Conservation (phyloP, 176 grass and related monocot species). For the Alloteropsis semialata region DNA sequence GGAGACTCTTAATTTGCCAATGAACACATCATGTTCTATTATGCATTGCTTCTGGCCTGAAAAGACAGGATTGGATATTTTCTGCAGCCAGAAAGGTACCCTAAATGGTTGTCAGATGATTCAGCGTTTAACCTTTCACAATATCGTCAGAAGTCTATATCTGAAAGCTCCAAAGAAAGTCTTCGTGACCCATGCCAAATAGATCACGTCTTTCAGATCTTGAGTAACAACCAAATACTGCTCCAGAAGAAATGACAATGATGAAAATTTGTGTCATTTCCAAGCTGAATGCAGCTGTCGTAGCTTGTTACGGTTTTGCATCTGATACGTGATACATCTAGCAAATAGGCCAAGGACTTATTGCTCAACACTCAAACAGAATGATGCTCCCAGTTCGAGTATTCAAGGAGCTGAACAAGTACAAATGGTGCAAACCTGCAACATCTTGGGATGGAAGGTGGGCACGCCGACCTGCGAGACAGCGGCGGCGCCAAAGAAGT, state of each 20-base stretch:
- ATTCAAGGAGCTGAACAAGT: not conserved
- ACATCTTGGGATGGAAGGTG: conserved; percentile 65
- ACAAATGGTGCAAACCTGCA: conserved; percentile 59
- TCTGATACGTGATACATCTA: not conserved
- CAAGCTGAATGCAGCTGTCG: not conserved
- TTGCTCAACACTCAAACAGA: not conserved
- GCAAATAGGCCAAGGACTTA: not conserved
- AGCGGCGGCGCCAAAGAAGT: conserved; percentile 74
- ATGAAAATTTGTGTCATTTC: not conserved
- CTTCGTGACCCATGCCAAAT: not conserved
- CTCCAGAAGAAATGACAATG: not conserved
- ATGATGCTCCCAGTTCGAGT: not conserved
- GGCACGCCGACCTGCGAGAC: conserved; percentile 81
- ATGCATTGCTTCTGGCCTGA: not conserved
- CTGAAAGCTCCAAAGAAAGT: not conserved
- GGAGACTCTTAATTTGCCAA: not conserved
- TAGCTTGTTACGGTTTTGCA: not conserved
- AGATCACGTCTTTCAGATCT: not conserved
- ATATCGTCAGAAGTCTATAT: not conserved
- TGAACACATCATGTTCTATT: not conserved
- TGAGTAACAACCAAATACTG: not conserved
- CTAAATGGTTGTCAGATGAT: not conserved
- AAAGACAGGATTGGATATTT: not conserved
- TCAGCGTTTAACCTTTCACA: not conserved
- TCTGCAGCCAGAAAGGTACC: not conserved